A percentile compares a stretch with the other conserved stretches of the same genome.
phyloP scores from a whole-genome alignment of 768 basidiomycete genomes.

The Hemileccinum impolitum region DNA sequence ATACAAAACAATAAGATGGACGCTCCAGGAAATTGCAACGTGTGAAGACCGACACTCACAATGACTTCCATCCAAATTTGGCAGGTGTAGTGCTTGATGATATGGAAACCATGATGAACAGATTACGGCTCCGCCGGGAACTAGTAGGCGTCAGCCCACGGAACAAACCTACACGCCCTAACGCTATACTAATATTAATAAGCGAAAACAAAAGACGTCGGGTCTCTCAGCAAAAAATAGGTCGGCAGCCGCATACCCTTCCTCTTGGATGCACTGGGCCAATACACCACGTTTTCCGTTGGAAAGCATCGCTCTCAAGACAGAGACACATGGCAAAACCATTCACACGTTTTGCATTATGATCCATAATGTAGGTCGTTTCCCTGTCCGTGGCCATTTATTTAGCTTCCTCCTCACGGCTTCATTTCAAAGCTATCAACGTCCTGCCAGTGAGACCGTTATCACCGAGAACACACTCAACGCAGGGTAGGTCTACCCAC shows the following conservation, averaged over 20 bases:
- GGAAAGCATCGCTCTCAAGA: too few species aligned
- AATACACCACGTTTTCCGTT: too few species aligned
- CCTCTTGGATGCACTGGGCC: neutral
- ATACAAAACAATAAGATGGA: constrained; percentile 20
- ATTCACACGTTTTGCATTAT: neutral
- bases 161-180: neutral
- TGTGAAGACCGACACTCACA: constrained; percentile 14
- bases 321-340: too few species aligned
- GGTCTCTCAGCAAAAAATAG: neutral
- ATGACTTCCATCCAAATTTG: constrained; percentile 17
- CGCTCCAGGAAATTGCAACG: neutral
- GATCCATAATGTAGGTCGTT: neutral
- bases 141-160: neutral
- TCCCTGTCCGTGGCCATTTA: neutral
- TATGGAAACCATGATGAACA: too few species aligned
- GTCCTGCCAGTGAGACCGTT: neutral
- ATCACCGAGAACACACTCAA: neutral
- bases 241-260: neutral
- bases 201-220: constrained; percentile 1
- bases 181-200: neutral
- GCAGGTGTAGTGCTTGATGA: constrained; percentile 18
- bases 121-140: too few species aligned
- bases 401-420: neutral
- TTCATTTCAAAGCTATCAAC: constrained; percentile 3
- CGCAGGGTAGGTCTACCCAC: neutral